phyloP scores from a whole-genome alignment of 345 rosid species.

The Pistacia atlantica region DNA sequence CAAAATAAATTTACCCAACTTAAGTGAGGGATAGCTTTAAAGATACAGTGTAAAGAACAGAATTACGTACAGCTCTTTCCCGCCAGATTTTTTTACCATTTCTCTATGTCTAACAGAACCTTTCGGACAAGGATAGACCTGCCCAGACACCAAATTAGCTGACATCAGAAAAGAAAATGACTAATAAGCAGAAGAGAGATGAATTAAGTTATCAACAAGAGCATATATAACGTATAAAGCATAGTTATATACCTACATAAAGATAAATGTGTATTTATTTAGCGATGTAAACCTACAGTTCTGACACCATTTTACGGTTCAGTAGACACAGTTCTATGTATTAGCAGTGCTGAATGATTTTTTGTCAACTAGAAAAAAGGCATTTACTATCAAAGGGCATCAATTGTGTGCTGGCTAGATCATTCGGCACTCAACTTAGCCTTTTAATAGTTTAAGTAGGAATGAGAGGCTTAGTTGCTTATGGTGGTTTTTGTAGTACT shows the following conservation, averaged over 20 bases:
- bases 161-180: conserved; percentile 12
- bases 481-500: too few species aligned
- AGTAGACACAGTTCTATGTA: too few species aligned
- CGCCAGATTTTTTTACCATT: conserved; percentile 69
- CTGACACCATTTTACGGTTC: too few species aligned
- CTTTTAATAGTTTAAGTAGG: too few species aligned
- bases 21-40: neutral
- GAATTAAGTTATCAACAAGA: neutral
- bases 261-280: neutral
- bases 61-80: conserved; percentile 72
- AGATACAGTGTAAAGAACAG: conserved; percentile 6
- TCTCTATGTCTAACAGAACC: conserved; percentile 79
- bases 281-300: neutral
- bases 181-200: neutral
- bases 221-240: neutral
- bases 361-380: neutral
- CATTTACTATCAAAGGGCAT: too few species aligned
- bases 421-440: too few species aligned
- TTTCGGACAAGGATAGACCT: conserved; percentile 92
- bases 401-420: too few species aligned
- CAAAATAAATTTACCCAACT: neutral
- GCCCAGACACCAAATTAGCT: conserved; percentile 25
- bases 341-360: neutral
- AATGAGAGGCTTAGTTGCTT: too few species aligned
- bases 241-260: neutral